Base-by-base conservation (phyloP, 2,329 filamentous ascomycete species). In the Lasiodiplodia theobromae region DNA sequence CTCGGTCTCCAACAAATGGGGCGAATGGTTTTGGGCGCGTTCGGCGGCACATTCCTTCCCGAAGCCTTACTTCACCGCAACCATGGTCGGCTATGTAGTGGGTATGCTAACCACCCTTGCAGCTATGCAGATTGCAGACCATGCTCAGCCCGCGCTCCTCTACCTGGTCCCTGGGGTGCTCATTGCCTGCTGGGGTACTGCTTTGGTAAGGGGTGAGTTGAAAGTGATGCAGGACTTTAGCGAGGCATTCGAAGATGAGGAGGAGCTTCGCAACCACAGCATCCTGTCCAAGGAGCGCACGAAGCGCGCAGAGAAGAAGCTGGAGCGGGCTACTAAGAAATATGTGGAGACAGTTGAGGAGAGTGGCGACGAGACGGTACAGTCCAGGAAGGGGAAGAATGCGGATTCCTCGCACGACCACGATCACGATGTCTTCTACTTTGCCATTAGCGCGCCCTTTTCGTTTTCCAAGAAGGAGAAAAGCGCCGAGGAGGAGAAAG, bases 141-240 rank as follows among this genome's bases (percentile, higher is more conserved):
- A 93, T 71, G 93, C 92, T 2, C 95, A 99, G 77, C 95, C 95
- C 0, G 95, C 96, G 8, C 85, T 99, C 38, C 83, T 99, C 16
- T 98, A 98, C 77, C 88, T 99, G 7, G 96, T 98, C 0, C 95
- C 95, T 0, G 91, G 92, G 0, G 93, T 98, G 0, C 82, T 97
- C 5, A 84, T 87, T 1, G 87, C 90, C 1, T 77, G 96, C 1
- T 96, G 93, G 91, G 79, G 89, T 3, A 96, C 92, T 2, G 95
- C 91, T 0, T 73, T 89, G 4, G 77, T 86, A 21, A 87, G 89
- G 12, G 91, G 93, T 2, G 94, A 98, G 75, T 71, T 95, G 2
- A 84, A 83, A 63, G 80, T 89, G 52, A 91, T 98, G 87, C 96
- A 92, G 91, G 83, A 84, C 2, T 98, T 94, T 76, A 94, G 89